Conservation (phyloP, 805 yeast species). For the Scheffersomyces coipomensis region DNA sequence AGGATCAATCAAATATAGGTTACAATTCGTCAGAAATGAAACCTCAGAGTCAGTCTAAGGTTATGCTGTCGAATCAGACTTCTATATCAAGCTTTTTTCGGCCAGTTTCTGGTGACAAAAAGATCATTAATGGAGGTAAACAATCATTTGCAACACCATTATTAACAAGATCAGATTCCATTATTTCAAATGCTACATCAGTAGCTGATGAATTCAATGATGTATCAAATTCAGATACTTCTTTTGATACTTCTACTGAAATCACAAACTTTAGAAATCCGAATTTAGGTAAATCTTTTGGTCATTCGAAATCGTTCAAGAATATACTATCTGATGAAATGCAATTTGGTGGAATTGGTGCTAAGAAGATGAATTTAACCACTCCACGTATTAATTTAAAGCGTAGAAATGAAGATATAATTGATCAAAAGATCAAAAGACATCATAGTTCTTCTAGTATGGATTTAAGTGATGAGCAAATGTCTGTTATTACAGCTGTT, state of each 20-base stretch:
- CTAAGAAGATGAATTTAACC: background rate
- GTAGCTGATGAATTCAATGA: constrained; percentile 26
- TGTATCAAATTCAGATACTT: constrained; percentile 29
- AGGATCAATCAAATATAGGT: too few relatives aligned
- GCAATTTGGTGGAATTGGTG: background rate
- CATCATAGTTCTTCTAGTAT: background rate
- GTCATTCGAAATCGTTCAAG: background rate
- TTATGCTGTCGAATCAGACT: constrained; percentile 14
- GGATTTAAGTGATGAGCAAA: constrained; percentile 40
- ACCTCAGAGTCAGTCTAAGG: background rate
- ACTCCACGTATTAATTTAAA: background rate
- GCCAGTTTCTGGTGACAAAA: background rate
- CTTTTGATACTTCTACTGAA: constrained; percentile 35
- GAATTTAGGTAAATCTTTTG: background rate
- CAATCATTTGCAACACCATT: background rate
- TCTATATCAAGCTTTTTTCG: constrained; percentile 28
- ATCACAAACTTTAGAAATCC: constrained; percentile 37
- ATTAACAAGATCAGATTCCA: constrained; percentile 17
- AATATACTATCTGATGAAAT: background rate
- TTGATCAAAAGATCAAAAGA: constrained; percentile 1
- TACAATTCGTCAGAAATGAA: too few relatives aligned
- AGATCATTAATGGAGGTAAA: background rate
- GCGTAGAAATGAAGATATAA: background rate
- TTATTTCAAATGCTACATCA: constrained; percentile 15
- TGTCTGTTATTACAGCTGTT: constrained; percentile 48